Evolutionary conservation across 148 eudicot species (phyloP).

Genomic region (Chenopodium suecicum): DNA sequence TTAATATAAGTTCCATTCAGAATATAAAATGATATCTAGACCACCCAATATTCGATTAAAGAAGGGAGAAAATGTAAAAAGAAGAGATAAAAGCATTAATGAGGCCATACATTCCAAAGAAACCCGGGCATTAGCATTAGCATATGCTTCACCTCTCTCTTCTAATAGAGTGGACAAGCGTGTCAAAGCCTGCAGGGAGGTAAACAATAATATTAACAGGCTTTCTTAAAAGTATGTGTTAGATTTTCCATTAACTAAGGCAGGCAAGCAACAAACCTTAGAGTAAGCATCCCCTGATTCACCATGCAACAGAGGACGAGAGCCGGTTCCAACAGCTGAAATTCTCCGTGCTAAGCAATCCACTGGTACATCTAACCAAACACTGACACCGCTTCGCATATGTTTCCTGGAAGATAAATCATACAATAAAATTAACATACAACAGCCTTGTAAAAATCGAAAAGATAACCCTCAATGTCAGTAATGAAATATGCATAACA

Average conservation of each 20-base stretch:
- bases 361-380: slow-evolving; percentile 92
- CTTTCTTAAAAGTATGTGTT: not conserved
- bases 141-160: slow-evolving; percentile 76
- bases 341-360: slow-evolving; percentile 85
- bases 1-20: not conserved
- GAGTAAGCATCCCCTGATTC: slow-evolving; percentile 81
- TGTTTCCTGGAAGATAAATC: slow-evolving; percentile 53
- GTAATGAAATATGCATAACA: not conserved
- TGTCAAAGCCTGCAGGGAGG: slow-evolving; percentile 48
- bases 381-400: slow-evolving; percentile 83
- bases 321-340: slow-evolving; percentile 69
- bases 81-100: not conserved
- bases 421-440: not conserved
- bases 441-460: not conserved
- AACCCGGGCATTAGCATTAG: slow-evolving; percentile 70
- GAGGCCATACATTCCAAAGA: slow-evolving; percentile 71
- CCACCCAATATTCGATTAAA: not conserved
- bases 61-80: not conserved
- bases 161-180: slow-evolving; percentile 60
- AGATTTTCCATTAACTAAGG: not conserved
- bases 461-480: not conserved
- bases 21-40: not conserved
- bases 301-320: slow-evolving; percentile 78
- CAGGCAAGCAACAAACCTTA: slow-evolving; percentile 41
- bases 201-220: not conserved